Conservation (phyloP, 2,329 filamentous ascomycete species). For the Cryphonectria parasitica region DNA sequence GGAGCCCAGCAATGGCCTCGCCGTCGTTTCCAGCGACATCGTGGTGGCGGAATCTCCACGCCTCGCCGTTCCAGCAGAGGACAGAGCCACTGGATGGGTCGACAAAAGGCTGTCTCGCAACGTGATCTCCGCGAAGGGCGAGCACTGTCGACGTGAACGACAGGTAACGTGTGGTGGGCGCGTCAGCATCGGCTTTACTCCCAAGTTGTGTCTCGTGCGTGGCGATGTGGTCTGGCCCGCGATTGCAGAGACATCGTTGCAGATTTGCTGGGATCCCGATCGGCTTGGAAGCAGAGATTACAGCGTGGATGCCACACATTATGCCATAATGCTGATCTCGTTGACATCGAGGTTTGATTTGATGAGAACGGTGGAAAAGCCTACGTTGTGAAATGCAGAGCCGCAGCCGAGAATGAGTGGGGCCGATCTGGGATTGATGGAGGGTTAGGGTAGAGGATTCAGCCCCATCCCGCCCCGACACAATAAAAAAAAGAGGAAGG, state of each 20-base stretch:
- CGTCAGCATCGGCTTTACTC: slow-evolving; percentile 29
- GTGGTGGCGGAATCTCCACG: slow-evolving; percentile 72
- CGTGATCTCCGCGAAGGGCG: slow-evolving; percentile 76
- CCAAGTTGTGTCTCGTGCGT: slow-evolving; percentile 41
- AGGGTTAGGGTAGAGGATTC: slow-evolving; percentile 7
- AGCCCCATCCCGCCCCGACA: background rate
- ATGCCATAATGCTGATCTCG: slow-evolving; percentile 21
- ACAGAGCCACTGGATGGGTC: slow-evolving; percentile 61
- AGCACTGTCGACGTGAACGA: slow-evolving; percentile 83
- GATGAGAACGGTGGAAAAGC: background rate
- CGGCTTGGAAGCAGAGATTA: slow-evolving; percentile 45
- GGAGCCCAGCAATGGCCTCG: slow-evolving; percentile 64
- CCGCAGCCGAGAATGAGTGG: background rate
- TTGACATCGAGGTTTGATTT: background rate
- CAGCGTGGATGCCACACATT: slow-evolving; percentile 67
- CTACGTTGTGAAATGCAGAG: background rate
- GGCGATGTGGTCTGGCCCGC: slow-evolving; percentile 64
- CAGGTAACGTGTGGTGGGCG: slow-evolving; percentile 47
- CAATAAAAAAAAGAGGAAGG: background rate
- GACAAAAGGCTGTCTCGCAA: slow-evolving; percentile 74
- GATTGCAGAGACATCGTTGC: slow-evolving; percentile 53
- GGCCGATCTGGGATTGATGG: background rate
- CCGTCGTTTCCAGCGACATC: slow-evolving; percentile 78
- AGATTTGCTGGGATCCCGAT: slow-evolving; percentile 43
- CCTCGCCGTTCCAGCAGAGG: slow-evolving; percentile 97